Base-by-base conservation (phyloP, 352 stramenopile genomes). In the Phytopythium delawarense region DNA sequence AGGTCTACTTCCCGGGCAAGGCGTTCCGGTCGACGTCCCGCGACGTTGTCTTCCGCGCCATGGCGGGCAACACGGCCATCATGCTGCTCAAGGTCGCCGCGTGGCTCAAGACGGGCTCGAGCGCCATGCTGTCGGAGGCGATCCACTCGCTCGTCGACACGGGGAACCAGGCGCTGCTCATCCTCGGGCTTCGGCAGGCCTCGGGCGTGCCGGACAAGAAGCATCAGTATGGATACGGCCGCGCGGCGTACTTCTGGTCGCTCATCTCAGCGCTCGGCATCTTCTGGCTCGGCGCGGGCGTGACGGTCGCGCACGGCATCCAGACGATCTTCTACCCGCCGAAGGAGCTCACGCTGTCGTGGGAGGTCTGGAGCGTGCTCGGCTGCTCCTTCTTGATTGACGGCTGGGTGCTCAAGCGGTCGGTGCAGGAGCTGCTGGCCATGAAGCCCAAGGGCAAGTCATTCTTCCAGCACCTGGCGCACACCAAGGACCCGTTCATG, bases 221-320 rank as follows among this genome's bases (percentile, higher is more conserved):
- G 40, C 96, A 99, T 74, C 97, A 98, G 61, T 99, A 99, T 72
- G 97, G 96, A 49, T 99, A 99, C 74, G 97, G 96, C 35, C 98
- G 97, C 62, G 92, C 87, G 9, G 91, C 98, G 51, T 99, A 99
- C 84, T 99, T 99, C 75, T 99, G 97, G 97, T 98, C 94, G 63
- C 83, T 99, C 25, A 97, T 99, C 23, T 98, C 89, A 11, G 97
- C 97, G 49, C 75, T 99, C n/a, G 96, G 96, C 13, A 99, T 98
- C 37, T 99, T 99, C 61, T 99, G 97, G 84, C 75, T 98, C 35
- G 97, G 97, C 35, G 95, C 96, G 13, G 97, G 96, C 49, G 90
- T 99, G 21, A 98, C 91, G 40, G 90, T 99, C 72, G 95, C 91
- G 2, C 92, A 99, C 70, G 92, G 94, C 42, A 63, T 90, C 70